phyloP scores from a whole-genome alignment of 805 yeast species.

The Candida krabiensis region DNA sequence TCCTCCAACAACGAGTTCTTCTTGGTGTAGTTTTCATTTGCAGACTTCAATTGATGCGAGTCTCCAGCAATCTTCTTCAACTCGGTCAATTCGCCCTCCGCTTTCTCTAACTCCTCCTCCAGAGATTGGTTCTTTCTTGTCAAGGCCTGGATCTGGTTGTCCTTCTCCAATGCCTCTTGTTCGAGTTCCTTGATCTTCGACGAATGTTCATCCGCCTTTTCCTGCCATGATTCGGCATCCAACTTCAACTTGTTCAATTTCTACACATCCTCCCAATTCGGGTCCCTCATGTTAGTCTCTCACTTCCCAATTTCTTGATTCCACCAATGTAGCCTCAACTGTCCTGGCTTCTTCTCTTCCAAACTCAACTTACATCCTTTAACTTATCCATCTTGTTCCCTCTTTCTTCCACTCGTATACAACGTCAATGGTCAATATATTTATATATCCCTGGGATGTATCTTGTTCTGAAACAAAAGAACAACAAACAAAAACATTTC shows the following conservation, averaged over 20 bases:
- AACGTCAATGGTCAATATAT: constrained; percentile 2
- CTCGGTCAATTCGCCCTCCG: constrained; percentile 71
- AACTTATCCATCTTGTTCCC: constrained; percentile 44
- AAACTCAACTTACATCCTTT: constrained; percentile 42
- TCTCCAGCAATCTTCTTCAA: constrained; percentile 88
- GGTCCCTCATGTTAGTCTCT: too few relatives aligned
- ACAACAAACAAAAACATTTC: neutral
- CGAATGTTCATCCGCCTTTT: constrained; percentile 85
- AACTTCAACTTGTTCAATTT: constrained; percentile 86
- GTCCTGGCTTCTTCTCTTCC: neutral
- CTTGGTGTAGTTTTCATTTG: constrained; percentile 88
- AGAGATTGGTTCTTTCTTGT: constrained; percentile 88
- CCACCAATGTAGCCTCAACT: neutral
- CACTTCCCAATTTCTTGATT: neutral
- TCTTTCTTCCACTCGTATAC: neutral
- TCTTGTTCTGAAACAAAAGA: neutral
- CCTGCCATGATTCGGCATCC: constrained; percentile 97
- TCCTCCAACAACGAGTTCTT: constrained; percentile 87
- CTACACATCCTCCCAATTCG: too few relatives aligned
- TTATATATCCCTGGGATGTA: too few relatives aligned
- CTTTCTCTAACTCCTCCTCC: constrained; percentile 79
- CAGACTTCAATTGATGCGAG: constrained; percentile 81
- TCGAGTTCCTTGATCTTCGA: constrained; percentile 84
- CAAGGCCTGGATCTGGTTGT: constrained; percentile 90
- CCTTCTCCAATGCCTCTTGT: constrained; percentile 89